Evolutionary conservation across 208 protist species (phyloP).

Genomic region (Leptomonas seymouri): DNA sequence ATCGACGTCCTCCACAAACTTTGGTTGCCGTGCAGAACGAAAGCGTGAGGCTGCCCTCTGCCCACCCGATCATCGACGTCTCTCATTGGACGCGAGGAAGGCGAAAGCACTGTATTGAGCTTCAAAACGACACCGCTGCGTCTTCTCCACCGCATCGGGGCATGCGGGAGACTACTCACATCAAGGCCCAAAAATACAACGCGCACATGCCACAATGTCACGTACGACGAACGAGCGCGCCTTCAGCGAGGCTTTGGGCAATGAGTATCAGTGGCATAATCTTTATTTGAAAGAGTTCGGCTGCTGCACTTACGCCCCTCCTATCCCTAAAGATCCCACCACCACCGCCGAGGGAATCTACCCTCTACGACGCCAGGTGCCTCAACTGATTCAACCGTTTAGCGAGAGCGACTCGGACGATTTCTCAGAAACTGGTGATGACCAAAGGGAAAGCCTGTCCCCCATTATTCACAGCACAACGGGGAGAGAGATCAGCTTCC

Average conservation of each 20-base stretch:
- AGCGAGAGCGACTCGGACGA: constrained; percentile 19
- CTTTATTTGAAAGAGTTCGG: constrained; percentile 78
- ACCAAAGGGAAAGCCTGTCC: constrained; percentile 8
- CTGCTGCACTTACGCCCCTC: constrained; percentile 74
- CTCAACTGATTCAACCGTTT: constrained; percentile 20
- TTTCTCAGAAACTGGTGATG: constrained; percentile 11
- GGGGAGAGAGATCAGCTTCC: neutral
- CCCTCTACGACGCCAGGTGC: constrained; percentile 16
- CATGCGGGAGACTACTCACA: no score
- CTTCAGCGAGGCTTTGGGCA: constrained; percentile 54
- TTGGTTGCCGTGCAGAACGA: no score
- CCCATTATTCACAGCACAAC: neutral
- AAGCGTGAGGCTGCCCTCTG: no score
- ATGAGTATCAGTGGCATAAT: constrained; percentile 89
- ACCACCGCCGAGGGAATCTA: constrained; percentile 44
- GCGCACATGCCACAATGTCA: constrained; percentile 6
- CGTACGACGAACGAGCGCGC: constrained; percentile 9
- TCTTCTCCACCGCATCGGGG: no score
- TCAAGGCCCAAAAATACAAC: no score
- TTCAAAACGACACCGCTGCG: no score
- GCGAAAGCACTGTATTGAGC: no score
- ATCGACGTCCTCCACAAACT: no score
- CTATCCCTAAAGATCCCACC: constrained; percentile 62
- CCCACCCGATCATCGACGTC: no score
- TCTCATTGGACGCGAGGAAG: no score